Evolutionary conservation across 192 early-diverging fungal genomes (phyloP).

Genomic region (Physocladia obscura): DNA sequence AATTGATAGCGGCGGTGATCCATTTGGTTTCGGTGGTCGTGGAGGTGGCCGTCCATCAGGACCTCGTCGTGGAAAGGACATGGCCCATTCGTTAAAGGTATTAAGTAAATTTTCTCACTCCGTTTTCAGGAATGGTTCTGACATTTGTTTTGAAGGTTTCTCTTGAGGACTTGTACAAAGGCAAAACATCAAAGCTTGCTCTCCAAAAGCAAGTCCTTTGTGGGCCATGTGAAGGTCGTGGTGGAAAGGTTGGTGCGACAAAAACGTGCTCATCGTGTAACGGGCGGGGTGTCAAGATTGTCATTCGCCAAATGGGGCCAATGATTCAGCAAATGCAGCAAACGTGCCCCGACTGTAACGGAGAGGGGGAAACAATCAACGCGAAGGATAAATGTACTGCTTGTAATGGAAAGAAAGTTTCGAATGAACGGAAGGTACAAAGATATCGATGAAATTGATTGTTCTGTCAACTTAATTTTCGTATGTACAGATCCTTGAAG

Average conservation of each 20-base stretch:
- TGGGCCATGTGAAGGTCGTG: constrained; percentile 86
- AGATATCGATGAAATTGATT: not conserved
- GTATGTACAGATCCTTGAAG: constrained; percentile 75
- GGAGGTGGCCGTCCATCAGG: constrained; percentile 70
- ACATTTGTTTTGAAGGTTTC: constrained; percentile 1
- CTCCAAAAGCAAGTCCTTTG: constrained; percentile 94
- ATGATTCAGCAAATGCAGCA: constrained; percentile 99
- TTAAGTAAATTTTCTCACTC: constrained; percentile 13
- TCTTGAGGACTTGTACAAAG: constrained; percentile 42
- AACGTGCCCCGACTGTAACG: constrained; percentile 86
- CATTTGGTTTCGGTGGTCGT: constrained; percentile 50
- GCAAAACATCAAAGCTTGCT: constrained; percentile 93
- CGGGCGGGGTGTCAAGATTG: constrained; percentile 87
- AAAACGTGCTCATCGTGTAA: constrained; percentile 80
- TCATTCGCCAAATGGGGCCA: constrained; percentile 93
- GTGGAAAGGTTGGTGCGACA: constrained; percentile 88
- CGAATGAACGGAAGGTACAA: constrained; percentile 83
- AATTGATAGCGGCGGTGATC: too few species aligned
- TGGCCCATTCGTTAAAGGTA: constrained; percentile 83
- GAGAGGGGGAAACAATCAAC: constrained; percentile 87
- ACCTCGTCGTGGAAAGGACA: constrained; percentile 95
- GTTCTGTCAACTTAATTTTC: not conserved
- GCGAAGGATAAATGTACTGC: constrained; percentile 86
- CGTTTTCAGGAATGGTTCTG: not conserved
- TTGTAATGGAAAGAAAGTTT: constrained; percentile 88